Base-by-base conservation (phyloP, 2,329 filamentous ascomycete species). In the Cladosporium sp. region DNA sequence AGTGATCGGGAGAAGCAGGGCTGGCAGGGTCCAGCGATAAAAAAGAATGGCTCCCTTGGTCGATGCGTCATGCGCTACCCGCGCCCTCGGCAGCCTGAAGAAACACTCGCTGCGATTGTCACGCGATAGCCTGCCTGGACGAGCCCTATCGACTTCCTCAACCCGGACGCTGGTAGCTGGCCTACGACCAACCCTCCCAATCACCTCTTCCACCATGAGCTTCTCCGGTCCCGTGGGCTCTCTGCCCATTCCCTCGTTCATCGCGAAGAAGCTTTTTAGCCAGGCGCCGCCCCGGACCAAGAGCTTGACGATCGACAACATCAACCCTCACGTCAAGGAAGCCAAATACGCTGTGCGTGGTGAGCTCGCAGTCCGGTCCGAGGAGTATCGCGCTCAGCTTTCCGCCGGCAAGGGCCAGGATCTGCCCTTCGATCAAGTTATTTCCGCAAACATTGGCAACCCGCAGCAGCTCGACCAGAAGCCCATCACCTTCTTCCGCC, bases 381-480 rank as follows among this genome's bases (percentile, higher is more conserved):
- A 98, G 75, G 81, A 89, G 72, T 95, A 92, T 75, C 86, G 92
- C 56, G 85, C 85, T 50, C 78, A 81, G 65, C 77, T 96, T 56
- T 71, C 70, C 54, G 76, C 79, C 46, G 73, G 71, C 50, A 79
- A 82, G 58, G 82, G 80, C 63, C 78, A 74, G 70, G 68, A 73
- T 66, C 78, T 97, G 46, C 92, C 93, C 45, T 98, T 98, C 72
- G 79, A 88, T 64, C 81, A 89, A 55, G 85, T 98, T 72, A 92
- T 98, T 74, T 91, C 88, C 58, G 93, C 93, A 73, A 98, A 98
- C 76, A 98, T 98, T 67, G 93, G 93, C 68, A 98, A 98, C 77
- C 93, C 93, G 3, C 93, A 98, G 74, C 93, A 98, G 75, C 83
- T 98, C 58, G 93, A 96, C 74, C 93, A 98, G 80, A 95, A 97